These are phyloP conservation scores for Metschnikowia rubicola DNA, from an alignment of 805 yeast species.

Conservation along the genomic window DNA sequence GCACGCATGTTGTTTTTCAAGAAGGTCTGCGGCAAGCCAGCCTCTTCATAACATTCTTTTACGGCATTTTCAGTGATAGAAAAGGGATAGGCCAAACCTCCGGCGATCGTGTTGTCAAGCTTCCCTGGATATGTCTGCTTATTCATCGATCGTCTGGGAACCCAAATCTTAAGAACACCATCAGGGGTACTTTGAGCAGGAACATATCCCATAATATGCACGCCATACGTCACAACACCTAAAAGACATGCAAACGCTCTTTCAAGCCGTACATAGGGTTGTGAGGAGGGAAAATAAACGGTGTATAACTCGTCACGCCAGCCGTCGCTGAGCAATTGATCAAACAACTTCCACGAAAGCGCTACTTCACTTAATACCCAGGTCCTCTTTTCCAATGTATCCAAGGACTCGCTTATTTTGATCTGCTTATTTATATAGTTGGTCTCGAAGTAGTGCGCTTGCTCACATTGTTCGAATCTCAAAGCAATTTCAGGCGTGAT, in stretches of 20 bases:
- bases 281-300: conserved; percentile 53
- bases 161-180: conserved; percentile 62
- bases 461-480: conserved; percentile 14
- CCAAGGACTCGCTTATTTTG: conserved; percentile 1
- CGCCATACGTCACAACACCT: conserved; percentile 89
- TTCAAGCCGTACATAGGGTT: conserved; percentile 69
- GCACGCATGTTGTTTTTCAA: conserved; percentile 44
- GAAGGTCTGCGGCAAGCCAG: conserved; percentile 59
- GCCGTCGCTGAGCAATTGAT: conserved; percentile 42
- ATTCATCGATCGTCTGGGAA: conserved; percentile 72
- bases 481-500: conserved; percentile 24
- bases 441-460: neutral
- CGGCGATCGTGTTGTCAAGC: conserved; percentile 93
- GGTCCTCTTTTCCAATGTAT: conserved; percentile 41
- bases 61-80: conserved; percentile 72
- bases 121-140: conserved; percentile 88
- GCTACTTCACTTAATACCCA: conserved; percentile 44
- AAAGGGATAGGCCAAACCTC: conserved; percentile 84
- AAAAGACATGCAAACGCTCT: conserved; percentile 76
- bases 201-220: conserved; percentile 79
- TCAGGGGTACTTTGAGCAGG: conserved; percentile 37
- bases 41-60: conserved; percentile 90
- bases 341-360: conserved; percentile 31
- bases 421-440: neutral
- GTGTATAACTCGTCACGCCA: conserved; percentile 89